Evolutionary conservation across 805 yeast species (phyloP), one percentile per base, ranked within the genome.

Genomic region (Hanseniaspora vineae): DNA sequence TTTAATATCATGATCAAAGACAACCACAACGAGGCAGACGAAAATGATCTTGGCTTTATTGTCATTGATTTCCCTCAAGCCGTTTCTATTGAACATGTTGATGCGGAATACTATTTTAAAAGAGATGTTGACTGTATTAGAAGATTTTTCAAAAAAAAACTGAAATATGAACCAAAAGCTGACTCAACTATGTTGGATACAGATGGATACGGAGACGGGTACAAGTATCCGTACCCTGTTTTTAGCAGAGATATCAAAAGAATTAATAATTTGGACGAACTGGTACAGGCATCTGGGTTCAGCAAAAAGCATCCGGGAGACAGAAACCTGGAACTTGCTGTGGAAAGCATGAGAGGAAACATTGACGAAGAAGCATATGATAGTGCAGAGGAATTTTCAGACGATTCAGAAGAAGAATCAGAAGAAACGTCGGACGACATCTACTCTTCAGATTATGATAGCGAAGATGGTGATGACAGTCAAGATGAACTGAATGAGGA

Each of bases 1-100:
- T 92, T 92, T 66, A 92, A 92, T 64, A 87, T 92, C 55, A 86
- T 92, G 76, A 71, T 84, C 39, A 83, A 83, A 52, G 71, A 76
- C 32, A 76, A 75, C 42, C 75, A 71, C 17, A 66, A 67, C 15
- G 44, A 44, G 15, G 31, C 44, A 18, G 69, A 62, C 39, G 59
- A 71, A 17, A 67, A 66, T 49, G 85, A 80, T 48, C 66, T 68
- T 42, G 92, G 85, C 45, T 86, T 88, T 57, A 82, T 89, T 18
- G 96, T 92, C 29, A 90, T 92, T 58, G 99, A 92, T 72, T 92
- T 92, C 71, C 99, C 99, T 2, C 99, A 92, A 66, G 90, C 97
- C 77, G 84, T 92, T 15, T 86, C 96, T 19, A 84, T 85, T 43
- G 89, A 84, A 54, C 99, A 92, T 60, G 72, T 70, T 2, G 96